phyloP scores from a whole-genome alignment of 495 filamentous ascomycete genomes.

The Haplographium delicatum region DNA sequence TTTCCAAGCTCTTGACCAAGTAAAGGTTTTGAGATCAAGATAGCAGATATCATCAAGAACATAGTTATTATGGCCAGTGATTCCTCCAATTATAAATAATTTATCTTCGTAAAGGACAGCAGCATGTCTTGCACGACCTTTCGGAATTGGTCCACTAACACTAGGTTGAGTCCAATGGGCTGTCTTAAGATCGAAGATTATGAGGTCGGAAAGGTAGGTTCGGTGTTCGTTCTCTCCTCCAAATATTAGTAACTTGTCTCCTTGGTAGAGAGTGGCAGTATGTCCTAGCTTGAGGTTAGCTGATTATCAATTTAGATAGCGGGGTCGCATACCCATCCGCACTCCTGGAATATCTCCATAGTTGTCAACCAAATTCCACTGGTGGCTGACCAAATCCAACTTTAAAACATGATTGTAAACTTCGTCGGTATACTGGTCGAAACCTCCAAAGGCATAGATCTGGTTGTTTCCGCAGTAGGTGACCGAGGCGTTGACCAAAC shows the following conservation, averaged over 20 bases:
- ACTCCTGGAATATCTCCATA: conserved; percentile 98
- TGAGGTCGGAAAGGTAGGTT: conserved; percentile 89
- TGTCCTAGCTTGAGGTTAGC: no score
- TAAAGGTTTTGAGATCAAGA: conserved; percentile 93
- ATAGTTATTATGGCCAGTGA: conserved; percentile 79
- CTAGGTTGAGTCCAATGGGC: conserved; percentile 92
- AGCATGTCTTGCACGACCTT: conserved; percentile 87
- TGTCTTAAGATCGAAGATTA: conserved; percentile 90
- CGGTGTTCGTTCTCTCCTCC: conserved; percentile 97
- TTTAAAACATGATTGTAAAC: conserved; percentile 97
- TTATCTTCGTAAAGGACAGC: conserved; percentile 95
- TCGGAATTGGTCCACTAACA: conserved; percentile 74
- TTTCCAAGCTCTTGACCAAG: conserved; percentile 93
- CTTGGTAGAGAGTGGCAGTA: conserved; percentile 90
- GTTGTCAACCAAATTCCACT: conserved; percentile 96
- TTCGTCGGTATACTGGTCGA: conserved; percentile 98
- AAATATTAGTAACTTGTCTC: conserved; percentile 90
- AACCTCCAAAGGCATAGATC: conserved; percentile 98
- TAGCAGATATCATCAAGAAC: conserved; percentile 95
- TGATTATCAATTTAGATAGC: neutral
- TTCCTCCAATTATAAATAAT: conserved; percentile 86
- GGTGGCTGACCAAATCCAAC: conserved; percentile 75
- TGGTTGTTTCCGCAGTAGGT: conserved; percentile 94
- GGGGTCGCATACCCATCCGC: conserved; percentile 71
- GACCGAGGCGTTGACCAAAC: conserved; percentile 94